phyloP scores from a whole-genome alignment of 495 filamentous ascomycete genomes.

The Parathielavia appendiculata region DNA sequence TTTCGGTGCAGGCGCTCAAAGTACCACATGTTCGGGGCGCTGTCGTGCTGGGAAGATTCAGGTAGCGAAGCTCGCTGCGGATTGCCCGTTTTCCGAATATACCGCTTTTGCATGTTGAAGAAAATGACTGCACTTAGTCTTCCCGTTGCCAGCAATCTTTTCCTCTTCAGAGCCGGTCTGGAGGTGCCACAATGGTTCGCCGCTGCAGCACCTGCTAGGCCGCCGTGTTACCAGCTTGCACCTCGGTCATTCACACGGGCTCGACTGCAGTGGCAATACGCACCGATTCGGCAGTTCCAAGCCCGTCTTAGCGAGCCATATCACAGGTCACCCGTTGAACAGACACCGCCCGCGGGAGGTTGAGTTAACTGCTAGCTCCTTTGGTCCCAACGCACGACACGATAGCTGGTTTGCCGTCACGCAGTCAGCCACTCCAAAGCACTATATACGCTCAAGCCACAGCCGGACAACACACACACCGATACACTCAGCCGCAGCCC shows the following conservation, averaged over 20 bases:
- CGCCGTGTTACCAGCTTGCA: neutral
- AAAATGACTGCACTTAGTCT: conserved; percentile 23
- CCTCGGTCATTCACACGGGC: neutral
- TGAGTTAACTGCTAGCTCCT: neutral
- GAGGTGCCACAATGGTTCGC: conserved; percentile 32
- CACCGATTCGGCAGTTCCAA: conserved; percentile 10
- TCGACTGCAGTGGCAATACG: neutral
- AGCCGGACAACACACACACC: neutral
- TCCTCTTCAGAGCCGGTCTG: conserved; percentile 11
- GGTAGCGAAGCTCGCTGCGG: conserved; percentile 26
- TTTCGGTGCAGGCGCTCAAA: too few species aligned
- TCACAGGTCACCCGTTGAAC: neutral
- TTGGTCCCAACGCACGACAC: neutral
- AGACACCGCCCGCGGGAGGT: neutral
- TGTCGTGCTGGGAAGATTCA: conserved; percentile 28
- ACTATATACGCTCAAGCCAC: conserved; percentile 16
- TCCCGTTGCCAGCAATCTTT: conserved; percentile 20
- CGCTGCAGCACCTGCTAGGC: conserved; percentile 25
- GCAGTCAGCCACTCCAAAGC: neutral
- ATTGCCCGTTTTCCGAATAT: conserved; percentile 17
- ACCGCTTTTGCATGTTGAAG: conserved; percentile 19
- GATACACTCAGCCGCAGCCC: conserved; percentile 4
- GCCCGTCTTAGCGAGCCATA: neutral
- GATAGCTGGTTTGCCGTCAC: neutral
- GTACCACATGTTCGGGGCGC: neutral